phyloP scores from a whole-genome alignment of 2,329 filamentous ascomycete genomes.

The Ophiocordyceps polyrhachis-furcata region DNA sequence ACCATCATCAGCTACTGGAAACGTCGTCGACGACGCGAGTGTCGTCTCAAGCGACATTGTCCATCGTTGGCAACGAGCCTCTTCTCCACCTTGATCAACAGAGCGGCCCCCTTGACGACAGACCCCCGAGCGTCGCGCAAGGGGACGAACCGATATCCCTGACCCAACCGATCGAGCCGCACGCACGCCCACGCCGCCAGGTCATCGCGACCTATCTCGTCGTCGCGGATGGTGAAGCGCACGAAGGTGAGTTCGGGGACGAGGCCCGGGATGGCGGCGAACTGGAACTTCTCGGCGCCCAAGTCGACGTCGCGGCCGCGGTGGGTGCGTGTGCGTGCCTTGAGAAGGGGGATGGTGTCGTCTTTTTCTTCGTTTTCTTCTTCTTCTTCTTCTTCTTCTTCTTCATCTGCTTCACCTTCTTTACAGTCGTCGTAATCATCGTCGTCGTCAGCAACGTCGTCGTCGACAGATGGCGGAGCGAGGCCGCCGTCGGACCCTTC shows the following conservation, averaged over 20 bases:
- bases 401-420: no score
- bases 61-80: constrained; percentile 11
- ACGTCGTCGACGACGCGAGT: neutral
- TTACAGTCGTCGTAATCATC: no score
- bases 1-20: no score
- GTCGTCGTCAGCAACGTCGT: constrained; percentile 10
- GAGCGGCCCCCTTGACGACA: constrained; percentile 38
- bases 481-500: constrained; percentile 32
- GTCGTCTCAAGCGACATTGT: neutral
- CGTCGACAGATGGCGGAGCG: constrained; percentile 13
- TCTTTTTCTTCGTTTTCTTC: no score
- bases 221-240: constrained; percentile 73
- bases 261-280: constrained; percentile 34
- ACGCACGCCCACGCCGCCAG: constrained; percentile 81
- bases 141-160: constrained; percentile 61
- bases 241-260: constrained; percentile 56
- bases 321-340: constrained; percentile 38
- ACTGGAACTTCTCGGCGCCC: constrained; percentile 34
- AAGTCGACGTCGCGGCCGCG: constrained; percentile 47
- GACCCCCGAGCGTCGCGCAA: constrained; percentile 52
- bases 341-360: constrained; percentile 14
- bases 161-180: constrained; percentile 58
- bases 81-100: constrained; percentile 62
- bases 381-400: constrained; percentile 16
- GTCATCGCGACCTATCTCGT: constrained; percentile 61